Base-by-base conservation (phyloP, 352 stramenopile species). In the Globisporangium splendens region DNA sequence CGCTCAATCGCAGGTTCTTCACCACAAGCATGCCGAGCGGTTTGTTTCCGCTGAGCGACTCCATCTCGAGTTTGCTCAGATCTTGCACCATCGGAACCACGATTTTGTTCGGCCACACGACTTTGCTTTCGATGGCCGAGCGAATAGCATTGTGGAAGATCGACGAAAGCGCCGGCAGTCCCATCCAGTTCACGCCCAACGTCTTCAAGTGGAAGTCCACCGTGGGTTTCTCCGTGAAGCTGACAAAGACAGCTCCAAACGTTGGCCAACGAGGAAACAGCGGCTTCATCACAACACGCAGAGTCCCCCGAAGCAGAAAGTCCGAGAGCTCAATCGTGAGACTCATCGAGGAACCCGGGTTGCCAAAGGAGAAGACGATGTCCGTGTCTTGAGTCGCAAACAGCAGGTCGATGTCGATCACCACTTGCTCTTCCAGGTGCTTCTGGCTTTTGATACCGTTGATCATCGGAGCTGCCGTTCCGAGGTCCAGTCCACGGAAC, bases 201-300 rank as follows among this genome's bases (percentile, higher is more conserved):
- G 69, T 73, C 56, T 72, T 75, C 15, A 79, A 53, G 22, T 79
- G 68, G 46, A 79, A 79, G 51, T 75, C 72, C 47, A 79, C 72
- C 6, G 71, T 77, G 5, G 71, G 71, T 14, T 68, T 72, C 56
- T 79, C 71, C 2, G 66, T 77, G 58, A 79, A 79, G 50, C 71
- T 77, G 44, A 79, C 63, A 0, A 65, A 66, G 43, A 79, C 52
- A 0, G 71, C 62, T 14, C 71, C 71, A 48, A 79, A 71, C 13
- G 68, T 77, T 2, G 71, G 71, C 71, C 71, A 79, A 10, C 71
- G 71, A 21, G 71, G 71, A 33, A 79, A 79, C 17, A 79, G 54
- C 20, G 71, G 71, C 69, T 79, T 79, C 49, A 79, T 60, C 47
- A 75, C 66, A 31, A 79, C 48, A 5, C 71, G 71, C 51, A 79